A percentile compares a stretch with the other conserved stretches of the same genome.
phyloP scores from a whole-genome alignment of 768 basidiomycete genomes.

The Rhizopogon salebrosus region DNA sequence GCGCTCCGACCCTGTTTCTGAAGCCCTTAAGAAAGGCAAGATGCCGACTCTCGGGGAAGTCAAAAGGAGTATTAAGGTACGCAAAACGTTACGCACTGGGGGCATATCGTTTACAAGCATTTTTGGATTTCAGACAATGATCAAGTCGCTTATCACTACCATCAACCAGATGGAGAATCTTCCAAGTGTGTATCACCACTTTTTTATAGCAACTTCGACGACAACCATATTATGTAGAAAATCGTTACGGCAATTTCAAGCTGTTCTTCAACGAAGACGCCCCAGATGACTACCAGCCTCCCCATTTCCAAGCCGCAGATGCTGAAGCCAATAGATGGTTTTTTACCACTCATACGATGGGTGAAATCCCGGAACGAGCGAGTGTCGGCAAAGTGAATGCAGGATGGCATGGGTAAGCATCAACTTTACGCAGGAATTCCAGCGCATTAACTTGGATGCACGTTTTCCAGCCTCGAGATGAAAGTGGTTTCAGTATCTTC shows the following conservation, averaged over 20 bases:
- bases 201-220: conserved; percentile 1
- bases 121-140: conserved; percentile 46
- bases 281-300: conserved; percentile 81
- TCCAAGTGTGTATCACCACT: conserved; percentile 50
- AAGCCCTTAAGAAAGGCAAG: conserved; percentile 54
- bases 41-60: conserved; percentile 76
- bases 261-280: conserved; percentile 77
- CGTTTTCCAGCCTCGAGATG: conserved; percentile 52
- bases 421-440: neutral
- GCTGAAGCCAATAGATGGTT: conserved; percentile 70
- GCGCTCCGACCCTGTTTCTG: conserved; percentile 51
- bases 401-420: conserved; percentile 62
- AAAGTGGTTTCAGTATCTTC: conserved; percentile 69
- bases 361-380: conserved; percentile 72
- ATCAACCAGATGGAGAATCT: conserved; percentile 76
- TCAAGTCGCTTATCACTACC: conserved; percentile 75
- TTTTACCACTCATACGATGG: conserved; percentile 70
- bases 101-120: neutral
- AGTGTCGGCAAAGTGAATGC: conserved; percentile 64
- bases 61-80: conserved; percentile 75
- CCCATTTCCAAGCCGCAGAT: conserved; percentile 71
- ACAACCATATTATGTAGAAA: conserved; percentile 37
- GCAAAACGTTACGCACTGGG: neutral
- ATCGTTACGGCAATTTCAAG: conserved; percentile 86
- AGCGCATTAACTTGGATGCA: neutral